Conservation (phyloP, 768 basidiomycete genomes). For the Lyophyllum semitale region DNA sequence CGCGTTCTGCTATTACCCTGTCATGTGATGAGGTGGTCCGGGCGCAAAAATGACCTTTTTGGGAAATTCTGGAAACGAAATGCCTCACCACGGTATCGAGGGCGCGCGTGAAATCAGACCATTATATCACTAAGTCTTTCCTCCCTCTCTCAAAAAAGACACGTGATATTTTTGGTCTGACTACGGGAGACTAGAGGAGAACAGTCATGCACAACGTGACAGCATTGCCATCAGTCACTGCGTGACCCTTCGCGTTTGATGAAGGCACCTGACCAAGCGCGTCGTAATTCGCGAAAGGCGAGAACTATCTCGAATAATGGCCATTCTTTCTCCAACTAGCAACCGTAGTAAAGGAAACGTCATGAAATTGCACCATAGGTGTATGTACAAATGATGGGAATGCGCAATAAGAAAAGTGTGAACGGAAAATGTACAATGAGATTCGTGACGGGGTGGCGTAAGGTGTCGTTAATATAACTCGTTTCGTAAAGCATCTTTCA, state of each 20-base stretch:
- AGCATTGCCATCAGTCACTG: constrained; percentile 8
- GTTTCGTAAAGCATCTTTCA: neutral
- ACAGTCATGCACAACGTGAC: constrained; percentile 1
- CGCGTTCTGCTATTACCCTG: no score
- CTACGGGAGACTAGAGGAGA: neutral
- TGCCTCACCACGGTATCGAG: no score
- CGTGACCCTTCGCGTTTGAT: constrained; percentile 16
- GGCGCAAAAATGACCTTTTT: no score
- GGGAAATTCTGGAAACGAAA: no score
- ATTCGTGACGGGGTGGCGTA: neutral
- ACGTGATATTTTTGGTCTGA: no score
- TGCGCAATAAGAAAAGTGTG: neutral
- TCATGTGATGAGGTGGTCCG: no score
- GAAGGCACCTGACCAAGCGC: neutral
- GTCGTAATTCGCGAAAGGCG: neutral
- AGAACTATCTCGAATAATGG: neutral
- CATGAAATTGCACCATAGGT: neutral
- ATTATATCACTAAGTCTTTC: no score
- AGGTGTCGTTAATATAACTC: neutral
- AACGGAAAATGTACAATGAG: neutral
- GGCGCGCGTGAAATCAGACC: no score
- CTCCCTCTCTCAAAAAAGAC: no score
- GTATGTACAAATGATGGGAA: neutral
- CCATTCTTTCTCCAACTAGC: no score
- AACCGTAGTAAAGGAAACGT: neutral